phyloP scores from a whole-genome alignment of 208 protist species.

The Wallacemonas sp. region DNA sequence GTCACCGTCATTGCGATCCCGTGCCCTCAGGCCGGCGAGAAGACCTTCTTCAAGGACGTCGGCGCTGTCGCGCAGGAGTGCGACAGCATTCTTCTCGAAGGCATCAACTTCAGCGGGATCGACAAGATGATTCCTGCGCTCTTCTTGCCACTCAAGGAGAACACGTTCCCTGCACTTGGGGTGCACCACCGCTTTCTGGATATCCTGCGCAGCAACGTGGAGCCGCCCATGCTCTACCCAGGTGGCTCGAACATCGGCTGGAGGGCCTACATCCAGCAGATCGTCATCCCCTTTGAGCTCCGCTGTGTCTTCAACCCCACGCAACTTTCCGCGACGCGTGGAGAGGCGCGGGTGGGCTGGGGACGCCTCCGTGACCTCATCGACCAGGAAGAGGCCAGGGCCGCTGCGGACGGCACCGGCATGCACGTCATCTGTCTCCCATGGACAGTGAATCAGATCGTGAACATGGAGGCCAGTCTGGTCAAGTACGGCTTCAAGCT shows the following conservation, averaged over 20 bases:
- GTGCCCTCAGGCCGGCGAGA: constrained; percentile 62
- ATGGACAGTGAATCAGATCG: constrained; percentile 86
- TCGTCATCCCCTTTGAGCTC: constrained; percentile 71
- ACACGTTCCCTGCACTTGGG: constrained; percentile 79
- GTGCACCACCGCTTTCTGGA: constrained; percentile 84
- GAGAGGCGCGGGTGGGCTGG: constrained; percentile 79
- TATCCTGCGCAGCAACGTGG: constrained; percentile 47
- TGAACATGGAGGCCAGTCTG: constrained; percentile 88
- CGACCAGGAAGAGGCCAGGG: constrained; percentile 30
- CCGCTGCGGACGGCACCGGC: constrained; percentile 11
- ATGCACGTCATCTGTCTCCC: constrained; percentile 70
- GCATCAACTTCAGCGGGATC: constrained; percentile 64
- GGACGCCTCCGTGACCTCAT: constrained; percentile 71
- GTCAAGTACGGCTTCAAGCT: constrained; percentile 83
- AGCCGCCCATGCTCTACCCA: constrained; percentile 85
- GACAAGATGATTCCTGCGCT: constrained; percentile 65
- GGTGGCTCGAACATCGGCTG: constrained; percentile 46
- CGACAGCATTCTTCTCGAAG: constrained; percentile 76
- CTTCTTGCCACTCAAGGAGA: constrained; percentile 72
- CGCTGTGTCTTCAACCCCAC: constrained; percentile 80
- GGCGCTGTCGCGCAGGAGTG: constrained; percentile 47
- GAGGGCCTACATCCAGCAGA: constrained; percentile 41
- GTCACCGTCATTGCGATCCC: constrained; percentile 75
- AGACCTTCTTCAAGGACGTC: constrained; percentile 58
- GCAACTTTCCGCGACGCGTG: constrained; percentile 70